These are phyloP conservation scores for Aspergillus texensis DNA, from an alignment of 2,329 filamentous ascomycete genomes.

Conservation along the genomic window DNA sequence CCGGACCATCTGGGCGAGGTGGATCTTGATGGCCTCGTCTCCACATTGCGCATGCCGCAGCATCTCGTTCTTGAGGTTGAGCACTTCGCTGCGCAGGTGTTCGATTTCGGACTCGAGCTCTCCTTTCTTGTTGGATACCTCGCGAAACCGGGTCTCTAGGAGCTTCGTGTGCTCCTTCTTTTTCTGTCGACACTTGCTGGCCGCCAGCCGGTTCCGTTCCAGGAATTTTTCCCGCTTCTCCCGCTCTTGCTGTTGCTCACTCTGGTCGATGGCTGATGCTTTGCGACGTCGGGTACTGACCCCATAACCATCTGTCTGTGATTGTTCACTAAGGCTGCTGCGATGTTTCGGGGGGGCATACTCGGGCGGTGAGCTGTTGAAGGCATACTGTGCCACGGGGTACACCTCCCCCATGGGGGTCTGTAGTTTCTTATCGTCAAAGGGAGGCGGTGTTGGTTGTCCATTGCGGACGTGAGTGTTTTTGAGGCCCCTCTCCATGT, in stretches of 20 bases:
- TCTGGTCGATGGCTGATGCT: not conserved
- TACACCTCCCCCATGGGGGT: not conserved
- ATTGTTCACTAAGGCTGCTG: not conserved
- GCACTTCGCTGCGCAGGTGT: constrained; percentile 38
- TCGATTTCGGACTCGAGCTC: constrained; percentile 36
- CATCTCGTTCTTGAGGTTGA: constrained; percentile 45
- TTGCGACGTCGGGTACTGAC: not conserved
- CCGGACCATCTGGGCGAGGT: constrained; percentile 42
- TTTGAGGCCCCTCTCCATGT: constrained; percentile 21
- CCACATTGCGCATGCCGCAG: constrained; percentile 43
- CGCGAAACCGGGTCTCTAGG: constrained; percentile 47
- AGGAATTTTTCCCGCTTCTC: constrained; percentile 55
- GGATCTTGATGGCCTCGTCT: constrained; percentile 40
- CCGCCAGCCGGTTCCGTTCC: constrained; percentile 62
- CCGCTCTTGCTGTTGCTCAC: constrained; percentile 22
- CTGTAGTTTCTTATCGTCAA: constrained; percentile 29
- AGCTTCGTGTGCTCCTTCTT: constrained; percentile 60
- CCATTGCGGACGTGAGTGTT: constrained; percentile 42
- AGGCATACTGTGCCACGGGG: not conserved
- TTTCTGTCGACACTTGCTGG: constrained; percentile 64
- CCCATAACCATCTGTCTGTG: not conserved
- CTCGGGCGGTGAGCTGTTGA: not conserved
- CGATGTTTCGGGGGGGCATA: not conserved
- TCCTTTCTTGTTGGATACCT: constrained; percentile 38
- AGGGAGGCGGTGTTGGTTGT: constrained; percentile 41